These are phyloP conservation scores for Eucalyptus shirleyi DNA, from an alignment of 345 rosid genomes.

Conservation along the genomic window DNA sequence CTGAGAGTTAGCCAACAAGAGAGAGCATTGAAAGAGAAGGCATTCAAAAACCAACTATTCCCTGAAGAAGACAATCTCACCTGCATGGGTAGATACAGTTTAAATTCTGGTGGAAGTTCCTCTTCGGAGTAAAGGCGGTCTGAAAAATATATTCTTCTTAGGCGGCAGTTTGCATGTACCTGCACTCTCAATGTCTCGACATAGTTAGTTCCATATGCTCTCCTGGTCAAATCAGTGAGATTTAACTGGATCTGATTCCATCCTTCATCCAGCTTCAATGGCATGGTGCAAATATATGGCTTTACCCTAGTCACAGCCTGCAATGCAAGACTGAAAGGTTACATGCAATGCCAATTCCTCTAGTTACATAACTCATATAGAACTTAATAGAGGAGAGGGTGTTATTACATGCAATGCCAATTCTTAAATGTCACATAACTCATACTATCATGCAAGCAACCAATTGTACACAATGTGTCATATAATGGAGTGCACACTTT, in stretches of 20 bases:
- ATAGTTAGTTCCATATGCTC: conserved; percentile 94
- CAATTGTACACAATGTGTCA: not conserved
- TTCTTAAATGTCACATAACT: not conserved
- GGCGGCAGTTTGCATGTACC: conserved; percentile 91
- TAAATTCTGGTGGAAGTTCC: conserved; percentile 95
- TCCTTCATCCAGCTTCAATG: conserved; percentile 87
- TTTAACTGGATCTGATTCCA: conserved; percentile 96
- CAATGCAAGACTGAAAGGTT: not conserved
- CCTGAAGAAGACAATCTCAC: conserved; percentile 8
- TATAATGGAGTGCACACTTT: not conserved
- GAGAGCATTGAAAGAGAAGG: not conserved
- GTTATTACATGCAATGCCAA: not conserved
- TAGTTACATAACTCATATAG: not conserved
- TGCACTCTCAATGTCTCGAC: conserved; percentile 94
- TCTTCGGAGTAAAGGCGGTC: conserved; percentile 91
- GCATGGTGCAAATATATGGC: conserved; percentile 94
- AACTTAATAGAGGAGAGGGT: not conserved
- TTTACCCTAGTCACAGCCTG: conserved; percentile 86
- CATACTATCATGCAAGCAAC: not conserved
- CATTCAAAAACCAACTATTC: not conserved
- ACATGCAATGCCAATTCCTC: not conserved
- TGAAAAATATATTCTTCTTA: conserved; percentile 82
- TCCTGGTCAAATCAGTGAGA: conserved; percentile 80
- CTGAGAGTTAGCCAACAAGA: not conserved
- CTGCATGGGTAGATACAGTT: conserved; percentile 90